Evolutionary conservation across 176 grass and related monocot species (phyloP).

Genomic region (Saccharum officinarum): DNA sequence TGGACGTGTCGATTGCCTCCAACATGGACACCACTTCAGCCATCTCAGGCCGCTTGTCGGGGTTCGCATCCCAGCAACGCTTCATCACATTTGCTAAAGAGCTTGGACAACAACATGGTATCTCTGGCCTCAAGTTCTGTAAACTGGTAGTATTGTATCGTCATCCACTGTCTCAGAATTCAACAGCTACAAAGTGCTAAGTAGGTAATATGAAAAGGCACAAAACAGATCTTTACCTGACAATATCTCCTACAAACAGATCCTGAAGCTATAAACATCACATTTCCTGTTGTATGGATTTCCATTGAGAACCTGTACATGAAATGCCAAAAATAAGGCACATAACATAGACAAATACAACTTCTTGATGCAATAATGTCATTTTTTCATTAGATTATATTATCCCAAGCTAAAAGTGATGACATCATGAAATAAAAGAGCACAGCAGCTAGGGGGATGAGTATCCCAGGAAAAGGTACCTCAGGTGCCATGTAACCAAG

Average conservation of each 20-base stretch:
- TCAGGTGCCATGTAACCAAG: conserved; percentile 99
- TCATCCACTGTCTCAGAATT: neutral
- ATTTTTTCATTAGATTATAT: neutral
- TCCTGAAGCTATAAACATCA: conserved; percentile 95
- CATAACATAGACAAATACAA: neutral
- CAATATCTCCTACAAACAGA: conserved; percentile 92
- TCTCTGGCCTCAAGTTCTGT: conserved; percentile 94
- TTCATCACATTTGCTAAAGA: conserved; percentile 85
- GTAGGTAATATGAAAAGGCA: neutral
- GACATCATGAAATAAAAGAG: neutral
- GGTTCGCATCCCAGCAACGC: conserved; percentile 86
- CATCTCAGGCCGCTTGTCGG: conserved; percentile 90
- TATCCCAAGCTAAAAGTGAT: neutral
- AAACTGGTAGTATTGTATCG: neutral
- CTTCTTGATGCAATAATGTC: neutral
- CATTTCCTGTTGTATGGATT: conserved; percentile 95
- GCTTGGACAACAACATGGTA: conserved; percentile 90
- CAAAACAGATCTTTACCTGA: conserved; percentile 54
- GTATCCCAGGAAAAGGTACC: conserved; percentile 41
- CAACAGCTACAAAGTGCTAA: neutral
- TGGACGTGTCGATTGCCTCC: conserved; percentile 81
- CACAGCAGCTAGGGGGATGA: neutral
- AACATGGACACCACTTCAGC: conserved; percentile 77
- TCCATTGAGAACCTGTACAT: conserved; percentile 91
- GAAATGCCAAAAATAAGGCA: conserved; percentile 12